Evolutionary conservation across 441 rosid genomes (phyloP), one percentile per base, ranked within the genome.

Genomic region (Erodium chrysanthum): DNA sequence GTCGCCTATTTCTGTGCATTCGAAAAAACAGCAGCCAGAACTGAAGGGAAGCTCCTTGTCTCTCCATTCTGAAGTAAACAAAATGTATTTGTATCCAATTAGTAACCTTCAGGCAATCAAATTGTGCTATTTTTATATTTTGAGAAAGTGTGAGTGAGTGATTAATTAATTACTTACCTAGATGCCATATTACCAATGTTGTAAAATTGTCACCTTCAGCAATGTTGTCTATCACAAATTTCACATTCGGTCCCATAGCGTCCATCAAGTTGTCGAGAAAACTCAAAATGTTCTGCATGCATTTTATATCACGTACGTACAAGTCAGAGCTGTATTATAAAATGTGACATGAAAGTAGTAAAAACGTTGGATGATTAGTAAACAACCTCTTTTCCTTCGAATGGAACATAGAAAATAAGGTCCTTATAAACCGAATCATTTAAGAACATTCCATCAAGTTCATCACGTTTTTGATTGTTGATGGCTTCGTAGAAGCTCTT

Each of bases 121-220:
- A n/a, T n/a, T n/a, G n/a, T n/a, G n/a, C n/a, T n/a, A n/a, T n/a
- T n/a, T 25, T 1, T 35, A 35, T 35, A 35, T 35, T 35, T 35
- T 7, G 9, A 35, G 40, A 35, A 35, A 35, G 40, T 7, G 0
- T 7, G 5, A 35, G 40, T 6, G 42, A 37, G 42, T 37, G 42
- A 37, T 1, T 9, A 7, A 37, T 11, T 44, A 10, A 14, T 11
- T 11, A 12, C 11, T 44, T 44, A 44, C 52, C 52, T 44, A 44
- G n/a, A 44, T 44, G 52, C 52, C 52, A 44, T 14, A 44, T 11
- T 12, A 14, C 52, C 52, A 44, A 11, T 12, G 52, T 44, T 3
- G 52, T 44, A 14, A 44, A 44, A 44, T 44, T 44, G n/a, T 44
- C 52, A 44, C 52, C 52, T 44, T 44, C 52, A 44, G 52, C 52